Evolutionary conservation across 768 basidiomycete genomes (phyloP), one percentile per base, ranked within the genome.

Genomic region (Boletales sp.): DNA sequence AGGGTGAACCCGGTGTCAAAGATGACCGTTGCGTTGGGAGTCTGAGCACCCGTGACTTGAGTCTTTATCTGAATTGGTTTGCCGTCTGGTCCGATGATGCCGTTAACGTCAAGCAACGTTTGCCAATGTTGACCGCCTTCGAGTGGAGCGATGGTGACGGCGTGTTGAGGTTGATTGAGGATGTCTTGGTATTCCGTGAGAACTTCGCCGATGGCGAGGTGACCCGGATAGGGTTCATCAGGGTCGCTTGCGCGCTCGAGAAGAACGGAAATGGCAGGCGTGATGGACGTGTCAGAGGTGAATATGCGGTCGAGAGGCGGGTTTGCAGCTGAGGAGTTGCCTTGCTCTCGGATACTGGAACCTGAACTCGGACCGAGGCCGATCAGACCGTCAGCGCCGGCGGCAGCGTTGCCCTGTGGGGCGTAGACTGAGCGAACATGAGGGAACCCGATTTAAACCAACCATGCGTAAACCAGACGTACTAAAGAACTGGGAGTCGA

Each of bases 1-100:
- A 87, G 69, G 0, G 83, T 75, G 63, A 84, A 87, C 0, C 87
- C 87, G 5, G 83, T 82, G 60, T 90, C 87, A 29, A 88, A 69
- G 4, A 89, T 72, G 5, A 78, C 78, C 2, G 83, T 84, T 8
- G 80, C 68, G 54, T 81, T 81, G 14, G 69, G 68, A 10, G 65
- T 66, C 40, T 77, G 65, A 24, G 67, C 64, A 29, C 73, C 67
- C 10, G 68, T 58, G 14, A 86, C 84, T 24, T 62, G 66, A 0
- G 80, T 78, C 5, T 55, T 60, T 40, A 82, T 57, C 17, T 69
- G 56, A 38, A 85, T 77, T 15, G 68, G 51, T 27, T 78, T 61
- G 7, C 82, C 82, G 48, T 83, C 75, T 0, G 84, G 83, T 2
- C 82, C 86, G 19, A 82, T 75, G 46, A 88, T 69, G 2, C 82